Percentiles rank a stretch among this genome's conserved stretches.
Evolutionary conservation across 2,329 filamentous ascomycete species (phyloP).

Genomic region (Pseudogymnoascus sp.): DNA sequence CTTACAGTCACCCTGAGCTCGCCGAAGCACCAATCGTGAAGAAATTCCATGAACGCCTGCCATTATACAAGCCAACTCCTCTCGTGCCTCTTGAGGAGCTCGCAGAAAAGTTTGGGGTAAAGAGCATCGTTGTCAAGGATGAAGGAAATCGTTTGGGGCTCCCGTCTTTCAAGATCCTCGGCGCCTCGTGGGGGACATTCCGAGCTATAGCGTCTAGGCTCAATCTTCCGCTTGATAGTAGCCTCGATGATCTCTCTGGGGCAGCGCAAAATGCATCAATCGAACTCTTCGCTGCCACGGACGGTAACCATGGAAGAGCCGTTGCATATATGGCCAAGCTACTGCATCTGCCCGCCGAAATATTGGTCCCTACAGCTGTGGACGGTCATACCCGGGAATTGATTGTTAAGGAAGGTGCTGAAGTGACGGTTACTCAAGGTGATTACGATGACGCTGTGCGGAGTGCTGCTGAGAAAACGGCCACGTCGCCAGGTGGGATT

Average conservation of each 20-base stretch:
- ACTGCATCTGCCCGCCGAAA: conserved; percentile 44
- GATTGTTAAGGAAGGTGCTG: conserved; percentile 56
- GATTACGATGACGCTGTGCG: conserved; percentile 46
- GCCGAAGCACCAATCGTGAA: background rate
- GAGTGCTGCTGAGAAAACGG: background rate
- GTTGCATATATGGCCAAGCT: conserved; percentile 59
- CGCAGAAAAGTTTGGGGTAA: conserved; percentile 49
- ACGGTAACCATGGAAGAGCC: conserved; percentile 71
- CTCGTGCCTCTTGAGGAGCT: conserved; percentile 45
- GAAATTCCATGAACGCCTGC: conserved; percentile 50
- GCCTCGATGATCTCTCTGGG: conserved; percentile 36
- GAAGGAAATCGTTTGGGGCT: conserved; percentile 61
- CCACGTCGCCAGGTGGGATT: conserved; percentile 31
- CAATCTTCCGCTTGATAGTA: conserved; percentile 12
- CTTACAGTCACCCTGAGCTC: background rate
- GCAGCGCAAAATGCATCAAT: conserved; percentile 28
- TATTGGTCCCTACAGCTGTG: conserved; percentile 58
- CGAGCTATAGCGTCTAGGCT: conserved; percentile 36
- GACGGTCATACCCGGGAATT: conserved; percentile 41
- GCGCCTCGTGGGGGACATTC: conserved; percentile 65
- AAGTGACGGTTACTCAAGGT: conserved; percentile 45
- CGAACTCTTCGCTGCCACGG: conserved; percentile 55
- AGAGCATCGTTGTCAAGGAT: conserved; percentile 58
- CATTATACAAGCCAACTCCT: conserved; percentile 46
- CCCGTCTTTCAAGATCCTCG: conserved; percentile 72